Base-by-base conservation (phyloP, 352 stramenopile genomes). In the Phytophthora citrophthora region DNA sequence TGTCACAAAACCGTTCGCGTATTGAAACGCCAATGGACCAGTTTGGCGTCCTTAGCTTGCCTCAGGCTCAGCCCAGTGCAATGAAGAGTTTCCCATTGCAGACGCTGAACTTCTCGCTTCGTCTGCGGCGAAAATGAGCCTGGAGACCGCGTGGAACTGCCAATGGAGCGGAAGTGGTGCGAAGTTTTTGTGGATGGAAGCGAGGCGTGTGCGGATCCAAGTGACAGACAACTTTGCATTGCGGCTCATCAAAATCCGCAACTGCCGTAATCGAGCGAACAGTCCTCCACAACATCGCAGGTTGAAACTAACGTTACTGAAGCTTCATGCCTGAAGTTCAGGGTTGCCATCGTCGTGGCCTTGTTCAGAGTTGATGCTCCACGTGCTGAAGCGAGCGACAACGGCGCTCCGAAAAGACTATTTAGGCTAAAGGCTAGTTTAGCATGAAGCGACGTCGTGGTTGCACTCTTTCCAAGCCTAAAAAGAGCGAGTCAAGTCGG, bases 401-500 rank as follows among this genome's bases (percentile, higher is more conserved):
- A 56, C 29, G 16, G 3, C 11, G 34, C 43, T 23, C 23, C 13
- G 38, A 57, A 57, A 57, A 36, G 27, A 20, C n/a, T 18, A n/a
- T n/a, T 18, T n/a, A 41, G 29, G 1, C 29, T 34, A 34, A 34
- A 46, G 26, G 16, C 32, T 34, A 18, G 29, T 29, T 29, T 7
- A 4, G 26, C 47, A 32, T 32, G 32, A 8, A 34, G 16, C 48
- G 31, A 54, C 32, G 39, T 36, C 23, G 15, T 29, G 29, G 29
- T 54, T 54, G 47, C 47, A 54, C 46, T 54, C 49, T 16, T 18
- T 31, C 10, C n/a, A 18, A 10, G 24, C 24, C 24, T 38, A 16
- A 49, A n/a, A 51, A 55, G 43, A 55, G 50, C 50, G 59, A 67
- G 48, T 53, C 50, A 60, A 60, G 32, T 54, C 51, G 18, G 51